A percentile compares a stretch with the other conserved stretches of the same genome.
Evolutionary conservation across 1,284 basidiomycete species (phyloP).

Genomic region (Moniliophthora roreri): DNA sequence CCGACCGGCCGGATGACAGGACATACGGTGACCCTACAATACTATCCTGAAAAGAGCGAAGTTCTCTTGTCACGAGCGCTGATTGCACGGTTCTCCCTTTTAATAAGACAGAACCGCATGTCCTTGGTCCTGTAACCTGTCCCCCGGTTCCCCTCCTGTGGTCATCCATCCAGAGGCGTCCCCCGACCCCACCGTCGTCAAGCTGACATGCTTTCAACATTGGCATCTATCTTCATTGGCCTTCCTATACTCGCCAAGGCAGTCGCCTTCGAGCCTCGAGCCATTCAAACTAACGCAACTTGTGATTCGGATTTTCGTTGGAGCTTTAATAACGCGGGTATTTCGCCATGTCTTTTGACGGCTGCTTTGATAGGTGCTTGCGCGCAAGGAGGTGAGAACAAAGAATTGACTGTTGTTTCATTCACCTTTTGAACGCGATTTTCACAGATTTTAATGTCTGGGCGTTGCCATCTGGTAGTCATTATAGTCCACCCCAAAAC

Average conservation of each 20-base stretch:
- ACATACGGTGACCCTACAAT: too few relatives aligned
- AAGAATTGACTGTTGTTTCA: neutral
- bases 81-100: too few relatives aligned
- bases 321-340: slow-evolving; percentile 4
- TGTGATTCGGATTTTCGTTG: slow-evolving; percentile 8
- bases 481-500: neutral
- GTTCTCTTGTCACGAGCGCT: too few relatives aligned
- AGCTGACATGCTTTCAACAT: neutral
- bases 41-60: too few relatives aligned
- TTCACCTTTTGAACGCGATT: neutral
- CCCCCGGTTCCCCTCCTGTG: too few relatives aligned
- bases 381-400: slow-evolving; percentile 1
- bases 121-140: too few relatives aligned
- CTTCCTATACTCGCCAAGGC: neutral
- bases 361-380: slow-evolving; percentile 1
- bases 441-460: neutral
- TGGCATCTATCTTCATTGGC: neutral
- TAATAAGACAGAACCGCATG: too few relatives aligned
- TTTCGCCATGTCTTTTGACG: too few relatives aligned
- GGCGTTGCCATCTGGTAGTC: neutral
- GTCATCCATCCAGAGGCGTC: too few relatives aligned
- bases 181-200: too few relatives aligned
- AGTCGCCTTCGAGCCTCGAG: neutral
- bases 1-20: too few relatives aligned
- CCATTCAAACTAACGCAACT: neutral